Evolutionary conservation across 768 basidiomycete species (phyloP), one percentile per base, ranked within the genome.

Genomic region (Hypsizygus marmoreus): DNA sequence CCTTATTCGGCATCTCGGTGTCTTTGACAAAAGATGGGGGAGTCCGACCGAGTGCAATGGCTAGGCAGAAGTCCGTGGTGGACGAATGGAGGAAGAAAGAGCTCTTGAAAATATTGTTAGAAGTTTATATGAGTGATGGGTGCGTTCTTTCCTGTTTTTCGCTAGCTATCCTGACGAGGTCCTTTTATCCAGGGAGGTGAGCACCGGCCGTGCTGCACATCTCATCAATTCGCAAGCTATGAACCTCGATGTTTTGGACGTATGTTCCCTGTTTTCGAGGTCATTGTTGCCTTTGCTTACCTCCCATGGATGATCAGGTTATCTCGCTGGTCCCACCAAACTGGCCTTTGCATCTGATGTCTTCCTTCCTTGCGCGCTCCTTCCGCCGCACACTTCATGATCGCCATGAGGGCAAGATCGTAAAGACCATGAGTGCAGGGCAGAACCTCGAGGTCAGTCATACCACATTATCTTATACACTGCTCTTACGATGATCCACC

Each of bases 81-180:
- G 75, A 77, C 28, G 75, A 76, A 4, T 68, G 70, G 7, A 56
- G 75, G 49, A 83, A 79, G 58, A 77, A 70, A 41, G 74, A 77
- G 19, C 65, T 94, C 54, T 63, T 94, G 52, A 82, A 76, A 69
- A 77, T 82, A 23, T 64, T 95, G 22, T 59, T 95, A 47, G 82
- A 88, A 60, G 86, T 94, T 6, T 93, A 94, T 64, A 86, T 92
- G 85, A 72, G 71, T 26, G 82, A 84, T 44, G 80, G 80, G 89
- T 90, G 55, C 47, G 86, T 75, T 22, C 45, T 36, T 38, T 40
- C 12, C 41, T 39, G 30, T 34, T 9, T 16, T 11, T 42, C 3
- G 22, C 29, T 33, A 19, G 13, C 22, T n/a, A 24, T 39, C 12
- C 32, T 40, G 33, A 45, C 34, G 43, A 4, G 14, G 4, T 5